Percentiles rank a stretch among this genome's conserved stretches.
phyloP scores from a whole-genome alignment of 1,284 basidiomycete species.

The Ceratobasidium sp. region DNA sequence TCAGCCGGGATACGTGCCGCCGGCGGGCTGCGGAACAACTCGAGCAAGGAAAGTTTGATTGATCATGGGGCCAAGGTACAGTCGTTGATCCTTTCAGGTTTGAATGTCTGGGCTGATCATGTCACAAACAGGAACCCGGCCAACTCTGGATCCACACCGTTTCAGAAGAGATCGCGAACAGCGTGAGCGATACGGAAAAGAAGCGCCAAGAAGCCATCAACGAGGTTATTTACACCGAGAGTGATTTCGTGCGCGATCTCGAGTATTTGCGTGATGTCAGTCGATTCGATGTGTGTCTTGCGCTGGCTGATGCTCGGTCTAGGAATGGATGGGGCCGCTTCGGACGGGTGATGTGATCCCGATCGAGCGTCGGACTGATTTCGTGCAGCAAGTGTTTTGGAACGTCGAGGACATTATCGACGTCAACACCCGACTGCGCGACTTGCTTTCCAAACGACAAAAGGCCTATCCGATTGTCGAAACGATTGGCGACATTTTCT shows the following conservation, averaged over 20 bases:
- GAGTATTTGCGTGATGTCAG: slow-evolving; percentile 94
- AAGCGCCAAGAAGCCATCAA: slow-evolving; percentile 99
- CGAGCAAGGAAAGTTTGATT: slow-evolving; percentile 82
- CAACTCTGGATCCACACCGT: slow-evolving; percentile 98
- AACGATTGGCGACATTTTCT: slow-evolving; percentile 88
- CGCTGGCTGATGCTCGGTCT: neutral
- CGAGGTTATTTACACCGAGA: slow-evolving; percentile 98
- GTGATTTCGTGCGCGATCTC: slow-evolving; percentile 97
- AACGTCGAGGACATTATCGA: slow-evolving; percentile 94
- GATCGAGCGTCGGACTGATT: slow-evolving; percentile 78
- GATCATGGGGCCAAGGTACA: slow-evolving; percentile 70
- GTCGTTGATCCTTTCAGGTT: slow-evolving; percentile 33
- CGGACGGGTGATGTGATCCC: slow-evolving; percentile 78
- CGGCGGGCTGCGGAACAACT: slow-evolving; percentile 64
- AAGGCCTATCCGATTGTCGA: slow-evolving; percentile 94
- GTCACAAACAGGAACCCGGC: slow-evolving; percentile 72
- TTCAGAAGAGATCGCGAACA: slow-evolving; percentile 91
- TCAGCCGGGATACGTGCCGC: slow-evolving; percentile 56
- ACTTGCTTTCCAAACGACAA: slow-evolving; percentile 94
- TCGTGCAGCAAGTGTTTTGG: slow-evolving; percentile 97
- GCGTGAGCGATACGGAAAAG: slow-evolving; percentile 91
- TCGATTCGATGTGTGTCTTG: neutral
- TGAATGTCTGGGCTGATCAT: slow-evolving; percentile 5
- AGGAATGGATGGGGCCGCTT: slow-evolving; percentile 93
- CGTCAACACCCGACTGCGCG: slow-evolving; percentile 88